Evolutionary conservation across 2,329 filamentous ascomycete genomes (phyloP), one percentile per base, ranked within the genome.

Genomic region (Fusarium agapanthi): DNA sequence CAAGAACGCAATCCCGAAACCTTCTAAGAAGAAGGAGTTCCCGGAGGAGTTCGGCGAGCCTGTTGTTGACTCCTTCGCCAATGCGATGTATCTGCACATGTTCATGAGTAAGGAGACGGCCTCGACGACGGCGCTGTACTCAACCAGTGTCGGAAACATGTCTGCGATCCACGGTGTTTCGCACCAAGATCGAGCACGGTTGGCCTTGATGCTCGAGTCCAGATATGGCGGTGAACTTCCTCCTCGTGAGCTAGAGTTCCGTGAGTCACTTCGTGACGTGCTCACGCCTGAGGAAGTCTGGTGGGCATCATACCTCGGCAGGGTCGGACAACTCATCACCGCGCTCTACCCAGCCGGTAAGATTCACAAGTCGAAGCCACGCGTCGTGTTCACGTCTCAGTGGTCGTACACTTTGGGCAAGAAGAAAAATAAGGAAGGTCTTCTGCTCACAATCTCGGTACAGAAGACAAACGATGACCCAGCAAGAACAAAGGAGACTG

Each of bases 241-340:
- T 6, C 88, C 89, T 0, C 84, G 84, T 1, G 90, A 92, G 73
- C 77, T 85, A 14, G 79, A 83, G 8, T 90, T 91, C 74, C 87
- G 88, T 37, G 77, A 81, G 3, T 84, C 86, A 8, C 82, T 93
- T 37, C 81, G 86, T 43, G 80, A 82, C 40, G 83, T 92, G 7
- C 79, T 91, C 6, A 87, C 87, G 0, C 79, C 83, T 0, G 85
- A 87, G 71, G 84, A 87, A 64, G 83, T 86, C 16, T 93, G 91
- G 90, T 93, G 90, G 91, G 86, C 88, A 60, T 85, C 84, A 58
- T 93, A 91, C 75, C 75, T 92, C 2, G 91, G 91, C 2, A 84
- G 86, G 22, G 84, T 92, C 3, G 90, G 88, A 6, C 83, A 83
- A 10, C 78, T 92, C 15, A 81, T 92, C 35, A 88, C 87, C 0